These are phyloP conservation scores for Clavispora carvajalis DNA, from an alignment of 805 yeast species.

Conservation along the genomic window DNA sequence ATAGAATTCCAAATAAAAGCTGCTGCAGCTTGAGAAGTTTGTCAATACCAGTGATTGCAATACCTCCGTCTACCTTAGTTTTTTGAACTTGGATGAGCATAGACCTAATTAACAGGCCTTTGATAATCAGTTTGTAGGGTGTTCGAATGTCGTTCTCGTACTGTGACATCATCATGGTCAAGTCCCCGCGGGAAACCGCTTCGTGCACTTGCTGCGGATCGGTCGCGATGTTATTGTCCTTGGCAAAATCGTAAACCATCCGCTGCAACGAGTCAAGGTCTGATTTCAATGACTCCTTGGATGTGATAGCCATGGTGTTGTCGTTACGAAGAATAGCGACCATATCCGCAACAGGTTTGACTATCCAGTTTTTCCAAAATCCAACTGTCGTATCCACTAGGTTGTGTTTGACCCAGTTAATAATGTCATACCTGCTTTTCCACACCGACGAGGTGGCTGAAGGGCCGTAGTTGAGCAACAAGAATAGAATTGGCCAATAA, in stretches of 20 bases:
- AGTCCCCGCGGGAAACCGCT: conserved; percentile 65
- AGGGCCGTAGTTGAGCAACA: conserved; percentile 50
- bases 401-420: conserved; percentile 52
- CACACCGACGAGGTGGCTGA: conserved; percentile 37
- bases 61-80: conserved; percentile 89
- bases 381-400: conserved; percentile 61
- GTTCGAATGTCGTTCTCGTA: conserved; percentile 71
- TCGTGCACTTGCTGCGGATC: conserved; percentile 30
- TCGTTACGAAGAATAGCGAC: conserved; percentile 82
- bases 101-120: conserved; percentile 71
- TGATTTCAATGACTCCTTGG: conserved; percentile 70
- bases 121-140: conserved; percentile 60
- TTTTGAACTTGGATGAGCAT: conserved; percentile 90
- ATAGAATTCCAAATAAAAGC: conserved; percentile 87
- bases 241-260: conserved; percentile 75
- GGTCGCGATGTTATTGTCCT: conserved; percentile 22
- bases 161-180: conserved; percentile 70
- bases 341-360: conserved; percentile 68
- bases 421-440: conserved; percentile 48
- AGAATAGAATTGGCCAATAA: conserved; percentile 60
- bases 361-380: conserved; percentile 77
- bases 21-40: conserved; percentile 85
- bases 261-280: conserved; percentile 79
- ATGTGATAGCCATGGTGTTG: conserved; percentile 65
- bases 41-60: conserved; percentile 89